phyloP scores from a whole-genome alignment of 305 asterid genomes.

The Coffea humblotiana region DNA sequence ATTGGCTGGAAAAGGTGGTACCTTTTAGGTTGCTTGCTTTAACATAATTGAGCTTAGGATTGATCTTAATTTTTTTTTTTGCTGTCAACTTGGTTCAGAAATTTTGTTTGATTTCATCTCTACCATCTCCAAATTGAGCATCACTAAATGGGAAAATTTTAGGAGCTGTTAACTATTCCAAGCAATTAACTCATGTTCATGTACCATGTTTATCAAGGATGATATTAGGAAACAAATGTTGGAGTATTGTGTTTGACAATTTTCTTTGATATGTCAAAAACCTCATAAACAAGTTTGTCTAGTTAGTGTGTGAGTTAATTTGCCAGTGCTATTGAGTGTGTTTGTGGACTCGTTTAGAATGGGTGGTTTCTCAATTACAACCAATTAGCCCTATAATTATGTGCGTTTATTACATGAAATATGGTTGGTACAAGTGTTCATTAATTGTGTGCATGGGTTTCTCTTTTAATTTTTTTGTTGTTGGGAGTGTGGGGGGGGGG shows the following conservation, averaged over 20 bases:
- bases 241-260: neutral
- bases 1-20: constrained; percentile 14
- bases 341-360: neutral
- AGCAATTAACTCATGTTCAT: neutral
- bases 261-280: neutral
- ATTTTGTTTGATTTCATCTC: neutral
- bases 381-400: neutral
- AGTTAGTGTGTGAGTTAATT: neutral
- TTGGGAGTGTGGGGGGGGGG: neutral
- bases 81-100: constrained; percentile 20
- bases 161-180: neutral
- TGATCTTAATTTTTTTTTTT: constrained; percentile 5
- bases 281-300: neutral
- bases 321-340: neutral
- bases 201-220: neutral
- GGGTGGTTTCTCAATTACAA: neutral
- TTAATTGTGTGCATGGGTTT: neutral
- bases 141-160: neutral
- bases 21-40: constrained; percentile 13
- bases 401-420: neutral
- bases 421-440: neutral
- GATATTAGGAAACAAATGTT: neutral
- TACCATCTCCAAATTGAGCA: neutral
- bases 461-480: neutral
- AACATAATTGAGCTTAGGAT: constrained; percentile 18